Evolutionary conservation across 1,284 basidiomycete genomes (phyloP), one percentile per base, ranked within the genome.

Genomic region (Irpex sp.): DNA sequence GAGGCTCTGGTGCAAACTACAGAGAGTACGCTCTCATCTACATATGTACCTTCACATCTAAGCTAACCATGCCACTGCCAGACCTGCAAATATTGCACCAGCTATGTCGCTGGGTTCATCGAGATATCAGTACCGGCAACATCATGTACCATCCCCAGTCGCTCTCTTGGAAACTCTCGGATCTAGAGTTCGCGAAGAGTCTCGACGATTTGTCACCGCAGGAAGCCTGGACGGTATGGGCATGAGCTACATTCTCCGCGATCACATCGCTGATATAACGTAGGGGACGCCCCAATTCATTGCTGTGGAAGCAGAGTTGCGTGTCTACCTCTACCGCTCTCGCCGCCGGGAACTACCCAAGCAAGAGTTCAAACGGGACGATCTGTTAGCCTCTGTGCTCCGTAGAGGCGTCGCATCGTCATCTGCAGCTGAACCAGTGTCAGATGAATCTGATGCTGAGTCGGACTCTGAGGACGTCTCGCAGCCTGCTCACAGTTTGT

Each of bases 41-140:
- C 7, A 31, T 43, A 37, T 31, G 15, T 11, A 17, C n/a, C 21
- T 26, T 26, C 21, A 26, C 21, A 26, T 17, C 13, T 19, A 7
- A 17, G 21, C 3, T 50, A 19, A 50, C 7, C 9, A 19, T n/a
- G 17, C 47, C 9, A 50, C 9, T 50, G 9, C 7, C 9, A 50
- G 47, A n/a, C 7, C 17, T 50, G 47, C 7, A 7, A 19, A 11
- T 50, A 9, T n/a, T 50, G 47, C 47, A 50, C n/a, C 54, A 11
- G 9, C 7, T 7, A 13, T 33, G 13, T 15, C 17, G 54, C 17
- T 55, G 54, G 54, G 54, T 55, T 7, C 54, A 55, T 37, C 26
- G 54, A 19, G 54, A 55, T 37, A 31, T 55, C 54, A 55, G 54
- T 55, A 33, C 54, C n/a, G 54, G 54, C 7, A 55, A 55, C 21